phyloP scores from a whole-genome alignment of 2,329 filamentous ascomycete species.

The Trichoderma breve region DNA sequence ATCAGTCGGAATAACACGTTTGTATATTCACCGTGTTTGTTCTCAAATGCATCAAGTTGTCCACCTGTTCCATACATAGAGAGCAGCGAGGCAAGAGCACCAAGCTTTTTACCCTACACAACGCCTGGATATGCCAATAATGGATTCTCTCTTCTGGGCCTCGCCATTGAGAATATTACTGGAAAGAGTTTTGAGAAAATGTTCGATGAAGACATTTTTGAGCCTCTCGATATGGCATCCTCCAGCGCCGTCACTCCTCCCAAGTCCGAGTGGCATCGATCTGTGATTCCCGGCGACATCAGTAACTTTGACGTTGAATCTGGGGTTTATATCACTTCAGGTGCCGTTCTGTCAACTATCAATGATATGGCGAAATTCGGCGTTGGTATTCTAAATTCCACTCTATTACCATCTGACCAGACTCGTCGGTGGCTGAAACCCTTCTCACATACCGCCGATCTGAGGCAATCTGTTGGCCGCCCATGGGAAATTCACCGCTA shows the following conservation, averaged over 20 bases:
- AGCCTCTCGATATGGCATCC: not conserved
- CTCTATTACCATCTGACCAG: not conserved
- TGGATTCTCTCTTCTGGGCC: not conserved
- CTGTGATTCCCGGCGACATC: not conserved
- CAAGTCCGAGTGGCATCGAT: not conserved
- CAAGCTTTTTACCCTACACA: not conserved
- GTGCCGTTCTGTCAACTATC: not conserved
- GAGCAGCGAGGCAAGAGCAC: not conserved
- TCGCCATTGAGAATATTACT: not conserved
- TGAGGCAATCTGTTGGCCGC: not conserved
- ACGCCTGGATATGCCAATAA: not conserved
- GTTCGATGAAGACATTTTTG: not conserved
- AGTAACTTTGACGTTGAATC: not conserved
- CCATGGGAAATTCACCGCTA: not conserved
- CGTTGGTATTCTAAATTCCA: not conserved
- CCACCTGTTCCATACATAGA: not conserved
- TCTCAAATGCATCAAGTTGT: not conserved
- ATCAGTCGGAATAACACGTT: not conserved
- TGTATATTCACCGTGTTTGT: not conserved
- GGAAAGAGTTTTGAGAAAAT: not conserved
- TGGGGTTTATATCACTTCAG: not conserved
- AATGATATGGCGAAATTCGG: not conserved
- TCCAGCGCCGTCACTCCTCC: not conserved
- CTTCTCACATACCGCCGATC: not conserved
- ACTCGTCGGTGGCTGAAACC: not conserved